phyloP scores from a whole-genome alignment of 805 yeast genomes.

The Wickerhamomyces mucosus region DNA sequence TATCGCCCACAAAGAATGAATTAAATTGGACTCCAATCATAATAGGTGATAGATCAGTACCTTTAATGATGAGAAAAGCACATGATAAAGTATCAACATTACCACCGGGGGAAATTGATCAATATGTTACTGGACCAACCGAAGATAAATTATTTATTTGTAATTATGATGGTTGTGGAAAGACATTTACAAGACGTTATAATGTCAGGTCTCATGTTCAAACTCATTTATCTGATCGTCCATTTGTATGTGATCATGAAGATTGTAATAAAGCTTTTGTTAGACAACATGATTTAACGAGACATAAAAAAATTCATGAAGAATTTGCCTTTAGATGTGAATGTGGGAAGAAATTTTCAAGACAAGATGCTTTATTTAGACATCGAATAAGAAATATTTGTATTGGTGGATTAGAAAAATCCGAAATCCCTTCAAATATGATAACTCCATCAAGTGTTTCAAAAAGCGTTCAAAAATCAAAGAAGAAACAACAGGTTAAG shows the following conservation, averaged over 20 bases:
- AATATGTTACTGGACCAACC: constrained; percentile 74
- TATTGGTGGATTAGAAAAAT: constrained; percentile 47
- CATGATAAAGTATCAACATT: constrained; percentile 42
- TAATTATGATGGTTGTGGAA: constrained; percentile 67
- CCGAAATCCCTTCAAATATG: constrained; percentile 4
- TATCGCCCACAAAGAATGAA: constrained; percentile 9
- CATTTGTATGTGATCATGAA: constrained; percentile 59
- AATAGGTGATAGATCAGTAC: constrained; percentile 6
- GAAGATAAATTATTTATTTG: constrained; percentile 65
- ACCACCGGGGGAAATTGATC: constrained; percentile 86
- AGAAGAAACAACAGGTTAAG: constrained; percentile 2
- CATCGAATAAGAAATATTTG: constrained; percentile 79
- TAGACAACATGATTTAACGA: constrained; percentile 85
- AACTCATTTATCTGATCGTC: constrained; percentile 91
- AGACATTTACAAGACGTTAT: constrained; percentile 78
- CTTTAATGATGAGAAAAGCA: constrained; percentile 13
- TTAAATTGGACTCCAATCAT: constrained; percentile 19
- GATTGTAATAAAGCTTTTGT: constrained; percentile 82
- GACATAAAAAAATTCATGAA: constrained; percentile 83
- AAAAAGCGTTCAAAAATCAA: constrained; percentile 10
- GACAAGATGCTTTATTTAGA: constrained; percentile 80
- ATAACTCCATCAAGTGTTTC: constrained; percentile 6
- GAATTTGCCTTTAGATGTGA: constrained; percentile 68
- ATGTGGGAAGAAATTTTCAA: constrained; percentile 89
- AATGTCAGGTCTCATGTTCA: constrained; percentile 93